These are phyloP conservation scores for Nitzschia sp. DNA, from an alignment of 108 stramenopile species.

Conservation along the genomic window DNA sequence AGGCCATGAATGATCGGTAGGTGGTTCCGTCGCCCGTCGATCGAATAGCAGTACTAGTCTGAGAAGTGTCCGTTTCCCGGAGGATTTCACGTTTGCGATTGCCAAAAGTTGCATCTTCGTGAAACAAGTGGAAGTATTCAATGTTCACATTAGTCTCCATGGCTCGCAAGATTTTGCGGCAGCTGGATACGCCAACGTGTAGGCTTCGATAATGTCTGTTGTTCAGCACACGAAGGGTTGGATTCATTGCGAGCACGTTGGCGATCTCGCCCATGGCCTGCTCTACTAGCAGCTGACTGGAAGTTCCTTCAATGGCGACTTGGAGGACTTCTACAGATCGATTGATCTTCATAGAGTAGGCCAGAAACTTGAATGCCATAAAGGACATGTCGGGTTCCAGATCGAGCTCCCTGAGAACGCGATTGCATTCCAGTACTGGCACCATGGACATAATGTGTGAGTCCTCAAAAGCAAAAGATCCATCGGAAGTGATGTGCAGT, in stretches of 20 bases:
- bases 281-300: neutral
- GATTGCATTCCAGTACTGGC: neutral
- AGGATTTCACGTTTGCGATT: neutral
- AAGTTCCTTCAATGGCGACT: neutral
- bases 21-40: too few species aligned
- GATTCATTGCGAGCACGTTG: neutral
- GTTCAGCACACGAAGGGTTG: neutral
- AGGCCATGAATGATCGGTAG: too few species aligned
- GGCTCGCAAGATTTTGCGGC: neutral
- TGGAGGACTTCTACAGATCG: neutral
- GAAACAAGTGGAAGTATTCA: neutral
- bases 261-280: constrained; percentile 1
- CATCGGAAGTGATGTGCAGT: neutral
- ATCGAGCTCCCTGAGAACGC: neutral
- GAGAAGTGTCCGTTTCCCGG: neutral
- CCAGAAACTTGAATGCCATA: constrained; percentile 1
- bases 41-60: too few species aligned
- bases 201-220: neutral
- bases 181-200: neutral
- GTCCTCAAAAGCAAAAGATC: neutral
- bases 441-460: neutral
- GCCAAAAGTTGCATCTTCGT: neutral
- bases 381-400: constrained; percentile 9
- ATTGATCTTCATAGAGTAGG: constrained; percentile 1
- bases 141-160: neutral